Evolutionary conservation across 768 basidiomycete species (phyloP), one percentile per base, ranked within the genome.

Genomic region (Serendipita sp.): DNA sequence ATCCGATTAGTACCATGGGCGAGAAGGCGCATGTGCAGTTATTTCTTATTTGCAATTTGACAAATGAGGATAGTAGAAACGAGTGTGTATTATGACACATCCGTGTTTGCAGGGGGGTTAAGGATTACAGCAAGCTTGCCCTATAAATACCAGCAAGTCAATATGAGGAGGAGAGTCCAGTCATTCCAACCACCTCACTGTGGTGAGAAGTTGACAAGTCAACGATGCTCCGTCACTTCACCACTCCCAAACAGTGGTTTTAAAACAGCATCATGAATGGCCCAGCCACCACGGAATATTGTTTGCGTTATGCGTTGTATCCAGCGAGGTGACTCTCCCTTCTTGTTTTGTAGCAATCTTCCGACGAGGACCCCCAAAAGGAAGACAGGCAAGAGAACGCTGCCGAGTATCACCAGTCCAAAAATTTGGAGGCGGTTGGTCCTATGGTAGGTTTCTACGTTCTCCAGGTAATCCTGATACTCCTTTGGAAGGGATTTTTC

Each of bases 71-170:
- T n/a, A n/a, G n/a, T n/a, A n/a, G n/a, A n/a, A n/a, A n/a, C n/a
- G n/a, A n/a, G n/a, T n/a, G n/a, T n/a, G n/a, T n/a, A n/a, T n/a
- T n/a, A n/a, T n/a, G n/a, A n/a, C n/a, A n/a, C n/a, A n/a, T n/a
- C 34, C 76, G 79, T 66, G 74, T 89, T 32, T 41, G 38, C 38
- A 41, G 38, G 38, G 38, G 13, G 13, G 13, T 41, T 4, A 3
- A 41, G 38, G 38, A n/a, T n/a, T n/a, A n/a, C n/a, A n/a, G n/a
- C n/a, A n/a, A n/a, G n/a, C n/a, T n/a, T n/a, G n/a, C n/a, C n/a
- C n/a, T n/a, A n/a, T n/a, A n/a, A n/a, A n/a, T n/a, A n/a, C n/a
- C n/a, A n/a, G n/a, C n/a, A 51, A 51, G 16, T 51, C n/a, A 4
- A 32, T 32, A 51, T 3, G 7, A 51, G 5, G n/a, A 51, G n/a